These are phyloP conservation scores for Hibiscus tridactylites DNA, from an alignment of 345 rosid genomes.

Conservation along the genomic window DNA sequence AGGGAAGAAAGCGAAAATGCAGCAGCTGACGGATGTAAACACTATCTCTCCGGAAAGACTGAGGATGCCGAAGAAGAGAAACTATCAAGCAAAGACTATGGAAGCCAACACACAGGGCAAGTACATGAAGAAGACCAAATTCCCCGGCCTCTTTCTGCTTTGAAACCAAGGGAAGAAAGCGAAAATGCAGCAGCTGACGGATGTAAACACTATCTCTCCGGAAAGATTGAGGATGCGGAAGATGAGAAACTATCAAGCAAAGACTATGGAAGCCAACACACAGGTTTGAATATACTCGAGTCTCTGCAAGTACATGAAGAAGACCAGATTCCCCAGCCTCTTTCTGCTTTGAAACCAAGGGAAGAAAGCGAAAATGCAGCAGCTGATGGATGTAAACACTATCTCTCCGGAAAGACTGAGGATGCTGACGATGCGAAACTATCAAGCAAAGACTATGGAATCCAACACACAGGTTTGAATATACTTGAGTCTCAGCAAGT, in stretches of 20 bases:
- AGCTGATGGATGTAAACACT: not conserved
- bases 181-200: constrained; percentile 13
- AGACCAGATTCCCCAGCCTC: constrained; percentile 20
- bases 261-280: constrained; percentile 11
- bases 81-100: constrained; percentile 10
- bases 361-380: constrained; percentile 17
- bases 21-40: not conserved
- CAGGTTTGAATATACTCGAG: too few species aligned
- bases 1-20: constrained; percentile 17
- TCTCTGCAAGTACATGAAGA: constrained; percentile 18
- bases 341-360: constrained; percentile 6
- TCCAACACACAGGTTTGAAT: constrained; percentile 10
- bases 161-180: constrained; percentile 12
- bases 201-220: not conserved
- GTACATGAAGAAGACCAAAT: constrained; percentile 22
- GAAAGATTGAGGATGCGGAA: too few species aligned
- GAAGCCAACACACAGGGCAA: constrained; percentile 9
- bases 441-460: constrained; percentile 12
- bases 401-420: too few species aligned
- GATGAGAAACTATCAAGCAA: not conserved
- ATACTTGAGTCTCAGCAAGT: too few species aligned
- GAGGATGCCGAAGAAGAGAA: too few species aligned
- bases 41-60: not conserved
- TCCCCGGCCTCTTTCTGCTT: constrained; percentile 12
- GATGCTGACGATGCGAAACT: too few species aligned